These are phyloP conservation scores for Rosa lucieae DNA, from an alignment of 306 rosid genomes.

Conservation along the genomic window DNA sequence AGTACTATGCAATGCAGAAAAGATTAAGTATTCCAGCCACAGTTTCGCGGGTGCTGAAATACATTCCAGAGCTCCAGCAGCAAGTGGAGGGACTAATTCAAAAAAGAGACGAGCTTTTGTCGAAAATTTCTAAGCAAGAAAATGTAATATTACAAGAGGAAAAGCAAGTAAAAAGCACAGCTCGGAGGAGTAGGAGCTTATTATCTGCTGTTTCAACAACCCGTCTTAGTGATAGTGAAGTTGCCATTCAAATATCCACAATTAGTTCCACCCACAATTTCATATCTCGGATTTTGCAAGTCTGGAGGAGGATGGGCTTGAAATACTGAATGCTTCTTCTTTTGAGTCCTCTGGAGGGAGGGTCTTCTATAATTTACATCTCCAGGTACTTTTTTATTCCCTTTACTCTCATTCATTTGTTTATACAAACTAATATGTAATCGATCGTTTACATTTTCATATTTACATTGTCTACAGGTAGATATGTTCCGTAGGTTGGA, in stretches of 20 bases:
- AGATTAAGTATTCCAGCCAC: slow-evolving; percentile 63
- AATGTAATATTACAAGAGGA: background rate
- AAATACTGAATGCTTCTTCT: slow-evolving; percentile 56
- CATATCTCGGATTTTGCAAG: slow-evolving; percentile 44
- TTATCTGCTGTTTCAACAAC: slow-evolving; percentile 44
- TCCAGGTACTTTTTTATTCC: slow-evolving; percentile 30
- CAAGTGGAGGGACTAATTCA: slow-evolving; percentile 47
- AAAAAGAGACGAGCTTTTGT: slow-evolving; percentile 54
- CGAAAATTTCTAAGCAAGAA: slow-evolving; percentile 22
- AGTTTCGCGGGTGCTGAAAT: slow-evolving; percentile 50
- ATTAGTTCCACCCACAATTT: slow-evolving; percentile 19
- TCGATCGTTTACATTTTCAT: background rate
- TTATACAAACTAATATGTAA: background rate
- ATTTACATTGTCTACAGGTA: slow-evolving; percentile 1
- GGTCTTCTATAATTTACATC: slow-evolving; percentile 53
- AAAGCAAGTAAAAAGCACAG: background rate
- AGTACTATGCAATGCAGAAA: slow-evolving; percentile 36
- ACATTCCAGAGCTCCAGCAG: slow-evolving; percentile 62
- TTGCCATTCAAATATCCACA: slow-evolving; percentile 51
- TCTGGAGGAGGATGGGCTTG: slow-evolving; percentile 52
- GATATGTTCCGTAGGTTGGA: slow-evolving; percentile 17
- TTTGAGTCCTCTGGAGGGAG: slow-evolving; percentile 54
- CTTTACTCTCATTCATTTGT: background rate
- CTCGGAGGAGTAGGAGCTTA: slow-evolving; percentile 11
- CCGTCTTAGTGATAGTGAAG: slow-evolving; percentile 49